Evolutionary conservation across 495 filamentous ascomycete species (phyloP).

Genomic region (Xylaria grammica): DNA sequence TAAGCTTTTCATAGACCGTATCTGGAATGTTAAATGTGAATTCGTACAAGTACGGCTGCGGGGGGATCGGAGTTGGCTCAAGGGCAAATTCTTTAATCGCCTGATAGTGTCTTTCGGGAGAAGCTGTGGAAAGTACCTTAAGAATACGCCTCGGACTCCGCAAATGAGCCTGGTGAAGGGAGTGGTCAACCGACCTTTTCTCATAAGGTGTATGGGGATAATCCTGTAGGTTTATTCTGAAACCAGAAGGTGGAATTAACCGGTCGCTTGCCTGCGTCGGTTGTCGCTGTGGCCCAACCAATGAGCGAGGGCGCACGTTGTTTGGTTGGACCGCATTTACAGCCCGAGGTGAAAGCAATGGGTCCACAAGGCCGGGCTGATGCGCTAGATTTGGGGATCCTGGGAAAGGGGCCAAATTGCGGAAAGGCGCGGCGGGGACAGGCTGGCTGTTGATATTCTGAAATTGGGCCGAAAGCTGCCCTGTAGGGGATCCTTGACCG

Average conservation of each 20-base stretch:
- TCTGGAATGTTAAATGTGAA: conserved; percentile 43
- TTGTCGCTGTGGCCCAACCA: not conserved
- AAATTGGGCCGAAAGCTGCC: conserved; percentile 9
- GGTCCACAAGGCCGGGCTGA: not conserved
- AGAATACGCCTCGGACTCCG: conserved; percentile 59
- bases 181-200: conserved; percentile 49
- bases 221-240: conserved; percentile 30
- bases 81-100: conserved; percentile 52
- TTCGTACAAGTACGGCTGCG: conserved; percentile 34
- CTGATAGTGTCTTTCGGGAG: conserved; percentile 50
- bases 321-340: not conserved
- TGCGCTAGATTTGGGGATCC: not conserved
- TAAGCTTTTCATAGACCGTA: conserved; percentile 35
- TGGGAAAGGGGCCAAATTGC: not conserved
- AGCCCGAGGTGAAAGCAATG: not conserved
- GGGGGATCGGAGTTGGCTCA: conserved; percentile 42
- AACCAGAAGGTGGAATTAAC: conserved; percentile 42
- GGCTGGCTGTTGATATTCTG: not conserved
- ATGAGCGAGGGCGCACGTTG: not conserved
- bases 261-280: conserved; percentile 17
- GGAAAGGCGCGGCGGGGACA: not conserved
- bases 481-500: not conserved
- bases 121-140: conserved; percentile 14
- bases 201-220: conserved; percentile 47
- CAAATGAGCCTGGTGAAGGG: conserved; percentile 63